A percentile compares a stretch with the other conserved stretches of the same genome.
Conservation (phyloP, 495 filamentous ascomycete species). For the Aeminium ludgeri region DNA sequence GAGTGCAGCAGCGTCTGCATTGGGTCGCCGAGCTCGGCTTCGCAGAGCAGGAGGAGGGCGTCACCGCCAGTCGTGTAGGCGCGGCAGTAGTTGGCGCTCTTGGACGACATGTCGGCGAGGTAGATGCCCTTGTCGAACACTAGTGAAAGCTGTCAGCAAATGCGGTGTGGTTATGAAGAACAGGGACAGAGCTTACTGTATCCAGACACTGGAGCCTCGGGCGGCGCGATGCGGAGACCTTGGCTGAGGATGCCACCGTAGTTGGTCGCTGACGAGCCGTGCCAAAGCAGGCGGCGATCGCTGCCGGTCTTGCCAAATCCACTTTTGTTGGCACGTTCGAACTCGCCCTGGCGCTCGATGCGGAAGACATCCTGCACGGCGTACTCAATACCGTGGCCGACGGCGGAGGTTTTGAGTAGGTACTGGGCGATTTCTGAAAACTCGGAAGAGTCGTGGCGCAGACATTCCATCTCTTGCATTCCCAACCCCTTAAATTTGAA, state of each 20-base stretch:
- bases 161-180: too few species aligned
- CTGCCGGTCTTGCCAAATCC: constrained; percentile 28
- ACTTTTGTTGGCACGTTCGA: constrained; percentile 45
- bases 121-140: constrained; percentile 51
- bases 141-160: too few species aligned
- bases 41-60: constrained; percentile 53
- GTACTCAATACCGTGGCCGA: constrained; percentile 37
- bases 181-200: constrained; percentile 43
- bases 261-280: constrained; percentile 63
- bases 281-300: constrained; percentile 66
- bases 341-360: constrained; percentile 59
- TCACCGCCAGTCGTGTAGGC: constrained; percentile 28
- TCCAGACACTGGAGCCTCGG: constrained; percentile 60
- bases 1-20: constrained; percentile 39
- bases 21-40: constrained; percentile 59
- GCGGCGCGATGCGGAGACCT: constrained; percentile 72
- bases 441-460: constrained; percentile 42
- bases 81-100: constrained; percentile 65
- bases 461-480: constrained; percentile 58
- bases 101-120: constrained; percentile 64
- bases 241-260: constrained; percentile 71
- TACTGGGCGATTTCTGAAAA: constrained; percentile 48
- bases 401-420: constrained; percentile 43
- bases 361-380: constrained; percentile 64
- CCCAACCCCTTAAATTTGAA: constrained; percentile 51